Evolutionary conservation across 163 green algal genomes (phyloP), one percentile per base, ranked within the genome.

Genomic region (Scenedesmus sp.): DNA sequence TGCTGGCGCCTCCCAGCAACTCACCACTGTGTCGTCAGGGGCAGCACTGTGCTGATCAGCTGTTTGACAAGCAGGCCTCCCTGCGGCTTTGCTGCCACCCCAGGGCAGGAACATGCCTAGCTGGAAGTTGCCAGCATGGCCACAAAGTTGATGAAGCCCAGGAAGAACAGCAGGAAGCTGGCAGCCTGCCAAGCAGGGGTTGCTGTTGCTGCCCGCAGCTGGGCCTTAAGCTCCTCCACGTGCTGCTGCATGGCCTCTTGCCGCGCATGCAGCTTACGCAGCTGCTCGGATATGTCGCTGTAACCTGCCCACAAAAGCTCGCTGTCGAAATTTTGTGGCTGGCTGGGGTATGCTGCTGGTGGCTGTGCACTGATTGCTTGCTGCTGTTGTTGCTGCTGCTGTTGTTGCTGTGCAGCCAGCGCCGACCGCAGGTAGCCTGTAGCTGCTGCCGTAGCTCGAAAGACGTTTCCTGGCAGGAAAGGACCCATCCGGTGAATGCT

Each of bases 71-170:
- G 35, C 61, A 84, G 43, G 20, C 30, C 61, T 3, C 42, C 30
- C 6, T 20, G 7, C 9, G 35, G 35, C 68, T 68, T 61, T 1
- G 49, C 59, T 7, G 81, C 53, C 72, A 51, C 35, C 78, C 87
- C 87, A 91, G 5, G 78, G 87, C 70, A 90, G 44, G 37, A 85
- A 85, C 70, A 85, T 42, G 70, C 85, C 78, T 1, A 83, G 26
- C 18, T 90, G 46, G 70, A 90, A 76, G 43, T 70, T 83, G 87
- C 81, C 35, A 91, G 24, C 73, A 86, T n/a, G 13, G 43, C 87
- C 43, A 70, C 30, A 40, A 91, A 86, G 73, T 91, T 91, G 53
- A 91, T 86, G 81, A 88, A 83, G 3, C n/a, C 42, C 61, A 92
- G 72, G 65, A 92, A 88, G 43, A 92, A 79, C 56, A 92, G 59